phyloP scores from a whole-genome alignment of 148 eudicot genomes.

The Oxyria digyna region DNA sequence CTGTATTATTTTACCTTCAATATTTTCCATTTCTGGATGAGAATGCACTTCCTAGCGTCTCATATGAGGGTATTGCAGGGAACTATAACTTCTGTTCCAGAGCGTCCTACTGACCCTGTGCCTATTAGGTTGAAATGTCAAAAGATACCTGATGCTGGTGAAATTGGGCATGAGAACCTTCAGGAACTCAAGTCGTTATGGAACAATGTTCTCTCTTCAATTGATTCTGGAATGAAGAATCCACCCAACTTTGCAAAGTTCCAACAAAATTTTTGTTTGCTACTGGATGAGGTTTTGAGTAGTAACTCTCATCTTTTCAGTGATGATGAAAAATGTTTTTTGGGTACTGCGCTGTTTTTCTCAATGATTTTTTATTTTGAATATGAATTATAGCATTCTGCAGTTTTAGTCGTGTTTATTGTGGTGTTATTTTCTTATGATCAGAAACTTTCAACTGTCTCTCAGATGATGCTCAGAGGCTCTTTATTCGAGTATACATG shows the following conservation, averaged over 20 bases:
- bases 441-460: slow-evolving; percentile 58
- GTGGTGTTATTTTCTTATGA: slow-evolving; percentile 9
- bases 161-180: slow-evolving; percentile 23
- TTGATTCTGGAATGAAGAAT: slow-evolving; percentile 23
- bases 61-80: slow-evolving; percentile 38
- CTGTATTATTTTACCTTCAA: not conserved
- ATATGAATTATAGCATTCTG: not conserved
- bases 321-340: slow-evolving; percentile 41
- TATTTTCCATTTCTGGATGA: not conserved
- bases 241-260: slow-evolving; percentile 41
- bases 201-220: slow-evolving; percentile 35
- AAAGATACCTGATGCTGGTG: slow-evolving; percentile 18
- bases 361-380: not conserved
- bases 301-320: slow-evolving; percentile 49
- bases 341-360: slow-evolving; percentile 30
- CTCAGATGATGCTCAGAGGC: slow-evolving; percentile 85
- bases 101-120: slow-evolving; percentile 35
- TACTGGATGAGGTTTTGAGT: slow-evolving; percentile 62
- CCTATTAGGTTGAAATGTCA: slow-evolving; percentile 47
- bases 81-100: slow-evolving; percentile 49
- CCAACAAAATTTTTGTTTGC: slow-evolving; percentile 55
- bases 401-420: slow-evolving; percentile 1
- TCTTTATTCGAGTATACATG: slow-evolving; percentile 74
- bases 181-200: slow-evolving; percentile 38
- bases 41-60: not conserved